Percentiles rank a stretch among this genome's conserved stretches.
phyloP scores from a whole-genome alignment of 2,329 filamentous ascomycete species.

The Nemania sp. region DNA sequence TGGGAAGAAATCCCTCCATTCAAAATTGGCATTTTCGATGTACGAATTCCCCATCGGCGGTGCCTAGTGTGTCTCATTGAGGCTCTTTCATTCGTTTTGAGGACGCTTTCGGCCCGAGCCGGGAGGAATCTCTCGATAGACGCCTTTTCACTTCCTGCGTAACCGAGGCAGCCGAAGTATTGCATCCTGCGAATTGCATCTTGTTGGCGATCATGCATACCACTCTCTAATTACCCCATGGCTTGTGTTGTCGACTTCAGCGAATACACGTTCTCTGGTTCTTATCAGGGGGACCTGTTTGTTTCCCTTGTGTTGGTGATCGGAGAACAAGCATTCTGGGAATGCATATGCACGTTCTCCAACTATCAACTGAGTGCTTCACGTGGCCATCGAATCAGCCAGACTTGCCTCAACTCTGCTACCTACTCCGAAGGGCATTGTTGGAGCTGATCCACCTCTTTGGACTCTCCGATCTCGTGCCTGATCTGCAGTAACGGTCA shows the following conservation, averaged over 20 bases:
- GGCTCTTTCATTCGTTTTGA: background rate
- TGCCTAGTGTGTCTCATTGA: background rate
- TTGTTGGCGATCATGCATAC: background rate
- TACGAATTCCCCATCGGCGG: background rate
- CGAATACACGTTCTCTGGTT: background rate
- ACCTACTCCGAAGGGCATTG: background rate
- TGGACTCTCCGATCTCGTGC: constrained; percentile 20
- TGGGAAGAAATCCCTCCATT: background rate
- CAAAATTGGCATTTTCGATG: background rate
- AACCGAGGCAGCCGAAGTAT: constrained; percentile 1
- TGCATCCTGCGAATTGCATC: background rate
- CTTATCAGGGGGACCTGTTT: constrained; percentile 12
- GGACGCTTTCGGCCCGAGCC: constrained; percentile 5
- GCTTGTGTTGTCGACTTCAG: constrained; percentile 1
- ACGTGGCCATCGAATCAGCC: constrained; percentile 20
- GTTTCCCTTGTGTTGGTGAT: no score
- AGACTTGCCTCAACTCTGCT: background rate
- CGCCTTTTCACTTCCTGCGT: background rate
- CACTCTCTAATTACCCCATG: background rate
- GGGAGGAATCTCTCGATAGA: constrained; percentile 1
- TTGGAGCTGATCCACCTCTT: constrained; percentile 3
- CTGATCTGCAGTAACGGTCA: constrained; percentile 27
- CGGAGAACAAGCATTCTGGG: constrained; percentile 4
- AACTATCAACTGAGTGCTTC: constrained; percentile 18
- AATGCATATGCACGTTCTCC: constrained; percentile 23